Evolutionary conservation across 2,329 filamentous ascomycete species (phyloP).

Genomic region (Aspergillus viridinutans): DNA sequence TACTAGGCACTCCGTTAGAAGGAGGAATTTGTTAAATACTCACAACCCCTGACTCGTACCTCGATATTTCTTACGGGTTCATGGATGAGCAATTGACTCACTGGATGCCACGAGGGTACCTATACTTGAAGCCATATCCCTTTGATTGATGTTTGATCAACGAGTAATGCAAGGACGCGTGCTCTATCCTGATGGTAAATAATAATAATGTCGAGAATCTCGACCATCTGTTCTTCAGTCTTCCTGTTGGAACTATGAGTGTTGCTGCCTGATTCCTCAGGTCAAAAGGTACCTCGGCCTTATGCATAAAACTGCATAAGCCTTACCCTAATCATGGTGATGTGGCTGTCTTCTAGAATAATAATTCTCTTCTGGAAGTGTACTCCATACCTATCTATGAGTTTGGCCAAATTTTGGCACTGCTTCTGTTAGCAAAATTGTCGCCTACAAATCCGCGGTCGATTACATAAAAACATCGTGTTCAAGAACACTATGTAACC

Average conservation of each 20-base stretch:
- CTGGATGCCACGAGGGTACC: neutral
- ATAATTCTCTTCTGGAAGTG: neutral
- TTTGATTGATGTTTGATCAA: neutral
- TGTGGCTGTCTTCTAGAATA: neutral
- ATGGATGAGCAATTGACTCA: neutral
- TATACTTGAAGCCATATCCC: neutral
- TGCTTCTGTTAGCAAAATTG: neutral
- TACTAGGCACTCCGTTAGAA: neutral
- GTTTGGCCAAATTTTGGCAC: neutral
- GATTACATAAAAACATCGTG: neutral
- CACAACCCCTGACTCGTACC: neutral
- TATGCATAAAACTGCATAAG: neutral
- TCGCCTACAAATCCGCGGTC: neutral
- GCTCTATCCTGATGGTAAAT: neutral
- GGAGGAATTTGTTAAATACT: neutral
- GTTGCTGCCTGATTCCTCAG: neutral
- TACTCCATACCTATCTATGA: neutral
- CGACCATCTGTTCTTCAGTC: neutral
- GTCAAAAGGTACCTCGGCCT: neutral
- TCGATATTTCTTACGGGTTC: neutral
- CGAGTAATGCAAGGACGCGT: neutral
- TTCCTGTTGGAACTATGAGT: neutral
- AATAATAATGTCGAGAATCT: neutral
- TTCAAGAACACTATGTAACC: neutral
- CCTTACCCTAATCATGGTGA: neutral